Percentiles rank a stretch among this genome's conserved stretches.
Evolutionary conservation across 164 flowering plant species (phyloP).

Genomic region (Magnolia officinalis): DNA sequence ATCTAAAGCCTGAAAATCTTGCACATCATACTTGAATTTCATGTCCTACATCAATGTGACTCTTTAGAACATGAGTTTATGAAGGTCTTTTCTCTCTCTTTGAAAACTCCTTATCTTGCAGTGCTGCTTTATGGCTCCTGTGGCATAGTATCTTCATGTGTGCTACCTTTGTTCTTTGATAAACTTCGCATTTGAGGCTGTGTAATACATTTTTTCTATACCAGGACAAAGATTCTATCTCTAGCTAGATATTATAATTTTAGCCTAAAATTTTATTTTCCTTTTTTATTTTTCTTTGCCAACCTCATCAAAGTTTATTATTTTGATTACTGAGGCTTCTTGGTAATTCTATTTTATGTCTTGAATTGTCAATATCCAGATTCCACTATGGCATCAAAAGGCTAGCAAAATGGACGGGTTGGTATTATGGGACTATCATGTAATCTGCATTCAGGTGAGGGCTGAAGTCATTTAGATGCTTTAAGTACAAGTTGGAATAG

Average conservation of each 20-base stretch:
- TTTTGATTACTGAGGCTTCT: background rate
- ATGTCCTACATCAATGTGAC: too few relatives aligned
- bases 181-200: background rate
- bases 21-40: too few relatives aligned
- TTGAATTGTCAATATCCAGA: slow-evolving; percentile 24
- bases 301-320: background rate
- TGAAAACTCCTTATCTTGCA: too few relatives aligned
- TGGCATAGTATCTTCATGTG: background rate
- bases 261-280: background rate
- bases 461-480: background rate
- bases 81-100: too few relatives aligned
- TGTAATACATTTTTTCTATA: background rate
- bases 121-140: background rate
- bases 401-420: slow-evolving; percentile 85
- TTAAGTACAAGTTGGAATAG: background rate
- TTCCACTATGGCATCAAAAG: slow-evolving; percentile 91
- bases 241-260: background rate
- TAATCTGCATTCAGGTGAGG: slow-evolving; percentile 81
- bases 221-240: background rate
- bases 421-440: slow-evolving; percentile 93
- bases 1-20: too few relatives aligned
- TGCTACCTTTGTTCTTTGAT: background rate
- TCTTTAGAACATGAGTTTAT: too few relatives aligned
- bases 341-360: slow-evolving; percentile 2
- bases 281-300: background rate